Evolutionary conservation across 169 alveolate genomes (phyloP), one percentile per base, ranked within the genome.

Genomic region (Pseudocohnilembus persalinus): DNA sequence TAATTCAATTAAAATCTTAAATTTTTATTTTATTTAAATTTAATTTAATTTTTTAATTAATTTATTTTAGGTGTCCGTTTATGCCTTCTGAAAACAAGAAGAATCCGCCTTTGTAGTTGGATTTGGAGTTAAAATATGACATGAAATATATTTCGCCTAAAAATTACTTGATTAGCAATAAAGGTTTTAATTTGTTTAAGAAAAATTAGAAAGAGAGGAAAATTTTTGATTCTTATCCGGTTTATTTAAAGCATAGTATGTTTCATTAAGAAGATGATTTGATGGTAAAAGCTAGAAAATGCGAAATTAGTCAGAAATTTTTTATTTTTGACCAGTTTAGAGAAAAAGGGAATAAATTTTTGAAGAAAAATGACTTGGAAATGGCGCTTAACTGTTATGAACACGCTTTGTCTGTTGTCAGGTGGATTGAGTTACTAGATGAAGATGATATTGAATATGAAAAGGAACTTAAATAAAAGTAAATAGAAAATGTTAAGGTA

Each of bases 51-150:
- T n/a, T n/a, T 49, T 11, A 49, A 49, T 11, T 49, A 11, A 49
- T 49, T 4, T 20, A 49, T 49, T 11, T 11, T 49, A 49, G 68
- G 31, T 86, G 90, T 81, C 90, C 90, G 26, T 86, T 86, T 49
- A 86, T 86, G 90, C 81, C 90, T 26, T 75, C 84, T 31, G 90
- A 86, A 81, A 81, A 76, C 63, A 86, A 86, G 65, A 73, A 83
- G 76, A 86, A 86, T 80, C 90, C 90, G 29, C 63, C 77, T 34
- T 75, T 86, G 28, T 73, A 73, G 25, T 78, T 68, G 68, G 68
- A 49, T 28, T 32, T 79, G 29, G 81, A 79, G 32, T 83, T 80
- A 65, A 77, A 31, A 32, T 80, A 65, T 64, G 80, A 86, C 34
- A 81, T 77, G 32, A 76, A 86, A 73, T 86, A 35, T 31, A 75